A percentile compares a stretch with the other conserved stretches of the same genome.
phyloP scores from a whole-genome alignment of 441 rosid species.

The Raphanus hybrid region DNA sequence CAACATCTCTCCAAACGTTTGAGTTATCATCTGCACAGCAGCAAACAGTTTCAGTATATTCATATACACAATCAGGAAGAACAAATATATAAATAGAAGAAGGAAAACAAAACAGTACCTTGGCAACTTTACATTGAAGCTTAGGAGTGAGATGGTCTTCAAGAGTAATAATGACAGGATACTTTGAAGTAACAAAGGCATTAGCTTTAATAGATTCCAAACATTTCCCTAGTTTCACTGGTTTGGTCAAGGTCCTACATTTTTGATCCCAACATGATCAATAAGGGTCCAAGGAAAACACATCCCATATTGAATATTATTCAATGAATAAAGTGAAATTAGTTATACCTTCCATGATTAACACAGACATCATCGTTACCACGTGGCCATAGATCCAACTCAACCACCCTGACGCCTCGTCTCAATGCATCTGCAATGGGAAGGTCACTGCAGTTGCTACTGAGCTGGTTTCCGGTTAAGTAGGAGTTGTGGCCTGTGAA shows the following conservation, averaged over 20 bases:
- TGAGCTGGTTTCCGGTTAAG: slow-evolving; percentile 73
- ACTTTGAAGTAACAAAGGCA: slow-evolving; percentile 61
- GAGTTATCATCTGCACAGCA: slow-evolving; percentile 53
- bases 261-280: slow-evolving; percentile 11
- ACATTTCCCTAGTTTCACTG: slow-evolving; percentile 57
- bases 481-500: slow-evolving; percentile 78
- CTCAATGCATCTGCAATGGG: slow-evolving; percentile 64
- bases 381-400: slow-evolving; percentile 73
- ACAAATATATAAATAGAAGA: neutral
- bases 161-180: slow-evolving; percentile 68
- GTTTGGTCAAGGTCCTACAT: slow-evolving; percentile 61
- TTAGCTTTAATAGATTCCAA: slow-evolving; percentile 60
- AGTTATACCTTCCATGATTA: slow-evolving; percentile 60
- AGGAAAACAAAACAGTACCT: slow-evolving; percentile 37
- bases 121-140: slow-evolving; percentile 70
- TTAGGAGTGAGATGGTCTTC: slow-evolving; percentile 71
- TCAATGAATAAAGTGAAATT: neutral
- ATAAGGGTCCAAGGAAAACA: neutral
- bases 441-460: slow-evolving; percentile 71
- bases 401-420: slow-evolving; percentile 71
- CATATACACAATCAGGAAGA: neutral
- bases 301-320: neutral
- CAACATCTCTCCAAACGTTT: slow-evolving; percentile 49
- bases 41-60: neutral
- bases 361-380: slow-evolving; percentile 57